Base-by-base conservation (phyloP, 441 rosid genomes). In the Brassica balearica region DNA sequence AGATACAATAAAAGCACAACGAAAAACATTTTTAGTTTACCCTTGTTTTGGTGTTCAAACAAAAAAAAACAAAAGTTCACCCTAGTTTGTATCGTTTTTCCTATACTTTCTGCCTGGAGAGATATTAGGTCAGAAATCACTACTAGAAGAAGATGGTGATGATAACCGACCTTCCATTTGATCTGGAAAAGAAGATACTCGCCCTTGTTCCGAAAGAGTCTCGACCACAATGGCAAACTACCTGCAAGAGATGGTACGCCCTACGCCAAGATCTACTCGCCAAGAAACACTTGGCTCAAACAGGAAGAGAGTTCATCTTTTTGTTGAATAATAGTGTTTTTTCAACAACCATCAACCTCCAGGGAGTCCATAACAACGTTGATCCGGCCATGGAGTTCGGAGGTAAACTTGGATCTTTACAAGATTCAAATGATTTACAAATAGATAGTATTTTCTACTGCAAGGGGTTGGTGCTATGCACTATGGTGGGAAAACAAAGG, bases 121-220 rank as follows among this genome's bases (percentile, higher is more conserved):
- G 64, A 22, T 59, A 14, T 51, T 25, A 25, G 27, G 27, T 25
- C 27, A 25, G 27, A 25, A 25, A 25, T 25, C 27, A 25, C 27
- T 25, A 25, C 27, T 25, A 25, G 27, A 25, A 25, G 27, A 20
- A 58, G 29, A 58, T 22, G 27, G 3, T 20, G 63, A 20, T 22
- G 63, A 9, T 8, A 6, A 10, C 43, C 41, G 43, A 34, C 23
- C 51, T 70, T 34, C 65, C 74, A 34, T 6, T 8, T 10, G 74
- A 70, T 8, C 9, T 70, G 17, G 32, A 56, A 56, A 3, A 17
- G 8, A 46, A 71, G 62, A 71, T 59, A 36, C 74, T 71, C 66
- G 25, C 66, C 5, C 8, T n/a, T 11, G 66, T 71, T 59, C 74
- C 74, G n/a, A 11, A 27, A 3, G 8, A n/a, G 1, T 58, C 55